These are phyloP conservation scores for Debaryomyces udenii DNA, from an alignment of 1,139 yeast genomes.

Conservation along the genomic window DNA sequence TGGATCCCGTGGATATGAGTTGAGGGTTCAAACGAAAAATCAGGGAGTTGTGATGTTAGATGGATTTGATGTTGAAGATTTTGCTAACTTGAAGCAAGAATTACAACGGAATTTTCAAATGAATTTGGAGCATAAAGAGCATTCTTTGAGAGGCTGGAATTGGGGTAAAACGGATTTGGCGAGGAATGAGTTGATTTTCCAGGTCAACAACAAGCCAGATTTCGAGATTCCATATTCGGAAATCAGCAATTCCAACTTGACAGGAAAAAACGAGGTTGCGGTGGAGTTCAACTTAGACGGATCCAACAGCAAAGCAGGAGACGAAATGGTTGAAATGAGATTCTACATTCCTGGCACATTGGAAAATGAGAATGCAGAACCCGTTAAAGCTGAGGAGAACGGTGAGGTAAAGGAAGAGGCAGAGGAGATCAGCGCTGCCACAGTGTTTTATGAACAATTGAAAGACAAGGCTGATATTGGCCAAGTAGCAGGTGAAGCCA, in stretches of 20 bases:
- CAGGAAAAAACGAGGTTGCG: conserved; percentile 93
- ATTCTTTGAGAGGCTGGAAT: conserved; percentile 96
- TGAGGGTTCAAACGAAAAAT: conserved; percentile 85
- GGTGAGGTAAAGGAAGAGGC: conserved; percentile 41
- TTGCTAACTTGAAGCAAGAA: conserved; percentile 78
- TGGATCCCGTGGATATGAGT: conserved; percentile 89
- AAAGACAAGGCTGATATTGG: conserved; percentile 97
- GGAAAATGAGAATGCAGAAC: conserved; percentile 46
- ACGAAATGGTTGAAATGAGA: conserved; percentile 92
- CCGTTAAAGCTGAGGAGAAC: conserved; percentile 33
- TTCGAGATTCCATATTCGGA: conserved; percentile 86
- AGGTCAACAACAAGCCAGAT: conserved; percentile 83
- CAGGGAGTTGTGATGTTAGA: conserved; percentile 86
- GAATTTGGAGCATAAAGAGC: conserved; percentile 80
- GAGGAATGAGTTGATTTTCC: conserved; percentile 85
- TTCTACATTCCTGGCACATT: conserved; percentile 87
- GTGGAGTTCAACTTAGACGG: conserved; percentile 75
- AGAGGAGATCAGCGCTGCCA: conserved; percentile 76
- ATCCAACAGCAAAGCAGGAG: conserved; percentile 73
- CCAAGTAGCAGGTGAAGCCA: conserved; percentile 94
- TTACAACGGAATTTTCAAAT: conserved; percentile 76
- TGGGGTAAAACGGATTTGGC: conserved; percentile 97
- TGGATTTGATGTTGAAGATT: conserved; percentile 87
- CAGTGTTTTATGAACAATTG: conserved; percentile 83
- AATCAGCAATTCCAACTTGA: conserved; percentile 85